Base-by-base conservation (phyloP, 805 yeast species). In the Candida caryicola region DNA sequence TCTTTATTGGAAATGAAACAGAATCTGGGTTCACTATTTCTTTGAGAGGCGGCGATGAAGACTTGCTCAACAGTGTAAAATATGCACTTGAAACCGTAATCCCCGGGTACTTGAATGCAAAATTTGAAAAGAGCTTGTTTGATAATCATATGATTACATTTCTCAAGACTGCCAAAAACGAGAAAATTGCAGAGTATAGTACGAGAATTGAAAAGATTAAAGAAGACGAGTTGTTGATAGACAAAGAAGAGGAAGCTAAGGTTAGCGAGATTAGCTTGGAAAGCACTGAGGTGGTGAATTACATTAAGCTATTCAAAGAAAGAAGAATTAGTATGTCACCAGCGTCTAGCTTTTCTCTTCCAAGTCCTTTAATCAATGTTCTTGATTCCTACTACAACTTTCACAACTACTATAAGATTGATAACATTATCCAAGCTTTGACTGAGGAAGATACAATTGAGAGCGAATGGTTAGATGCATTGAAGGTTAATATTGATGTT, bases 21-120 rank as follows among this genome's bases (percentile, higher is more conserved):
- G 77, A 76, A 29, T 60, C 82, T 0, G 99, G 99, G 0, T 82
- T 90, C 27, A 89, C 98, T 0, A 75, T 91, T n/a, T 67, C 86
- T 10, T 59, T 93, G n/a, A 68, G 98, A 38, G 99, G 98, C 2
- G 83, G 79, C 1, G 74, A 76, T 47, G 77, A 73, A 35, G 83
- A 78, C 2, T 54, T 71, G 0, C 62, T 91, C 39, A 69, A 78
- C 36, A 77, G 78, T 36, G 73, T 90, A 16, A 93, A 93, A 56
- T 80, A 82, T 36, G 83, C 89, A 2, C 71, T 85, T 3, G 95
- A 86, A 47, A 82, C 91, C 40, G 74, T 90, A 79, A 74, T 85
- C 1, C 84, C 85, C 33, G 85, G 83, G 0, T 75, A 80, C n/a
- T 79, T 84, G 55, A 88, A 90, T 49, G 69, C 88, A 30, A 81